Evolutionary conservation across 768 basidiomycete species (phyloP).

Genomic region (Dentipellis fragilis): DNA sequence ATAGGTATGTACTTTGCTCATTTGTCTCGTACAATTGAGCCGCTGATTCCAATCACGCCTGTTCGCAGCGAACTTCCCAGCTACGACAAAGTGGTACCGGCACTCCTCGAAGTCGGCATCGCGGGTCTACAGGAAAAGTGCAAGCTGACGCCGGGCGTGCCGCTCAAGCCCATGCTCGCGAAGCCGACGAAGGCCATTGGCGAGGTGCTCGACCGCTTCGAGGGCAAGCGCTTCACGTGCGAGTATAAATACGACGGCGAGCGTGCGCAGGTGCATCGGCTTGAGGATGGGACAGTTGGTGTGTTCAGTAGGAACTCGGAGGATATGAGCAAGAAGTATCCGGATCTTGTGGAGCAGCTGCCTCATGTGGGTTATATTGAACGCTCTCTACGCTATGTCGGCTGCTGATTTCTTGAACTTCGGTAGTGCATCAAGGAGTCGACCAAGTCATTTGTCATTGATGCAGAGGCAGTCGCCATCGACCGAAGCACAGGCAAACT

Average conservation of each 20-base stretch:
- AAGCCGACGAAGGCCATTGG: conserved; percentile 99
- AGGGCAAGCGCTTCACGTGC: conserved; percentile 91
- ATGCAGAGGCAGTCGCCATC: conserved; percentile 95
- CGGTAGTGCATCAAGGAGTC: conserved; percentile 73
- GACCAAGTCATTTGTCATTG: conserved; percentile 87
- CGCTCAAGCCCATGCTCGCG: conserved; percentile 97
- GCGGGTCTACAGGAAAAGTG: conserved; percentile 60
- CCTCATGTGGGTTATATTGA: conserved; percentile 47
- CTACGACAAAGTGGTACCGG: conserved; percentile 89
- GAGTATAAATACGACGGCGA: conserved; percentile 99
- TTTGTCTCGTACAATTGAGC: no score
- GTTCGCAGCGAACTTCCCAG: conserved; percentile 76
- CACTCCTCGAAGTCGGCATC: conserved; percentile 72
- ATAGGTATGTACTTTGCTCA: conserved; percentile 48
- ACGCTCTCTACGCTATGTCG: not conserved
- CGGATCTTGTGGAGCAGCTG: conserved; percentile 91
- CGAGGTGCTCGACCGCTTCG: conserved; percentile 94
- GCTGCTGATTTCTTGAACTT: not conserved
- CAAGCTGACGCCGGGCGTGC: conserved; percentile 91
- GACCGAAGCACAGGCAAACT: conserved; percentile 76
- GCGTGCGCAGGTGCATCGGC: conserved; percentile 85
- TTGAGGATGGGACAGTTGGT: conserved; percentile 73
- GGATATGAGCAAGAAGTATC: conserved; percentile 99
- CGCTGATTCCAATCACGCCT: not conserved
- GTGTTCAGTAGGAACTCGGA: conserved; percentile 97